Base-by-base conservation (phyloP, 257 asterid species). In the Nicotiana sylvestris region DNA sequence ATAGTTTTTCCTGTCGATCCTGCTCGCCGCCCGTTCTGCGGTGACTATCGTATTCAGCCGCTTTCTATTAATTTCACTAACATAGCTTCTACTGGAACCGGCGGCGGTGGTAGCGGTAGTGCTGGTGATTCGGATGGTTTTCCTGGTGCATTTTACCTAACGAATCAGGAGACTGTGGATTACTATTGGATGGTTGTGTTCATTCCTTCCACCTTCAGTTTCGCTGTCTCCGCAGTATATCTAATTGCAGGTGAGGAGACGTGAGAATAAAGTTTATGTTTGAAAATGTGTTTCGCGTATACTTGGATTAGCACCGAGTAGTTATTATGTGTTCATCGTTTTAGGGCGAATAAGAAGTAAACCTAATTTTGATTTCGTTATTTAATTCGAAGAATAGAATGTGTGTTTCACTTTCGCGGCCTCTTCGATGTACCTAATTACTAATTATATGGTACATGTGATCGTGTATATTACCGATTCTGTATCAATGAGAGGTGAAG, bases 131-230 rank as follows among this genome's bases (percentile, higher is more conserved):
- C 92, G 78, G 98, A 95, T 90, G 89, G 85, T 51, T 81, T 78
- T 33, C 87, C 92, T 0, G 97, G 96, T 18, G 97, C 98, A 2
- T 96, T 96, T 85, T 91, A 79, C 53, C 84, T 96, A 82, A 96
- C 98, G 86, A 95, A 96, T 94, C 98, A 89, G 90, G 94, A 94
- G 87, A 92, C 96, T 82, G 97, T 92, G 84, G 99, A 96, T 89
- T 96, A 91, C 85, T 96, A 91, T 87, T 94, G 98, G 99, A 94
- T 93, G 94, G 96, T 96, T 84, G 93, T 94, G 83, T 93, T 96
- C 76, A 39, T 90, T 17, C 99, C 99, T 3, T 91, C 99, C 4
- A 82, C 92, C 60, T 66, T 93, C 72, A 78, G 92, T 60, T 92
- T 91, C 78, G 87, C 84, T 2, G 91, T 72, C 49, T 91, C 99